Evolutionary conservation across 495 filamentous ascomycete species (phyloP), one percentile per base, ranked within the genome.

Genomic region (Aspergillus panamensis): DNA sequence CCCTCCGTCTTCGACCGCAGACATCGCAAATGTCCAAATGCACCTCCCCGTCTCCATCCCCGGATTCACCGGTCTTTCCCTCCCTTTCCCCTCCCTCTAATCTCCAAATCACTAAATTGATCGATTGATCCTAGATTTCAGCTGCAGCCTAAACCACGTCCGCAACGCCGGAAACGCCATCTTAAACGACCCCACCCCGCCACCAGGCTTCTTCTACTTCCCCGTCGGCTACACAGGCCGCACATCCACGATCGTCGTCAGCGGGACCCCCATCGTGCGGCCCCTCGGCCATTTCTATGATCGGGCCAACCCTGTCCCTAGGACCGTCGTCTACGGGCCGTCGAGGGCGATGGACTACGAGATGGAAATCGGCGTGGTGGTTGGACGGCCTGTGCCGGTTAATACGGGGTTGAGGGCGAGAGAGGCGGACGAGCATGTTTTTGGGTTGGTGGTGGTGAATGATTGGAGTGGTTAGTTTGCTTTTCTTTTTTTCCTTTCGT

Each of bases 401-500:
- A 30, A 56, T 0, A 45, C 64, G 37, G 60, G 65, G 13, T 21
- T 73, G 17, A 60, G 59, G 14, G 66, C 69, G 0, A 63, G 58
- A 21, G 73, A 87, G 43, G 91, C 91, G 1, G 82, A 85, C 33
- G 82, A 89, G 29, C 69, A 81, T 64, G 77, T 96, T n/a, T 94
- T 96, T 68, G 91, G 91, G 1, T 78, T 90, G 39, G 91, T 96
- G 6, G 70, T 96, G 50, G 71, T 96, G 72, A 96, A 96, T 69
- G 91, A 96, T 66, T 96, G 91, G 91, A 89, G 84, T 64, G 88
- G 89, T 54, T 70, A 86, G 61, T 89, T 87, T n/a, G n/a, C n/a
- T 63, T 80, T 90, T 25, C 87, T 29, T 31, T 17, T 39, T 16
- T 50, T 48, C 16, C 39, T 8, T 37, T 25, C 20, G 13, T 53